phyloP scores from a whole-genome alignment of 2,329 filamentous ascomycete species.

The Colletotrichum lindemuthianum region DNA sequence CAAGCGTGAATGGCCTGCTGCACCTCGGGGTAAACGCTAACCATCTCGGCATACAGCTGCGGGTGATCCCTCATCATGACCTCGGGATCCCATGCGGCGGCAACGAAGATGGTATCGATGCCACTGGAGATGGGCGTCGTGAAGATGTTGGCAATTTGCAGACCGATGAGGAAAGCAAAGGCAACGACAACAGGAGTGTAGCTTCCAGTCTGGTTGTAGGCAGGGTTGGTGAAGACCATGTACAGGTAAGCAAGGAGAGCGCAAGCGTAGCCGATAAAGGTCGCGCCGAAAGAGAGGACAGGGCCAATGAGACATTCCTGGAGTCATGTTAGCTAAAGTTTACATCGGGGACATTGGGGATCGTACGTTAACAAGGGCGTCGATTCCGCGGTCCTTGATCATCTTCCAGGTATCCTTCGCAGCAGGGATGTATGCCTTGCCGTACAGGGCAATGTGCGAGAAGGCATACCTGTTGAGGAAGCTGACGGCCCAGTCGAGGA shows the following conservation, averaged over 20 bases:
- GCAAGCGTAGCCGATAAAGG: constrained; percentile 86
- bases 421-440: constrained; percentile 85
- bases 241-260: constrained; percentile 89
- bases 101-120: constrained; percentile 93
- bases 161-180: constrained; percentile 87
- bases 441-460: constrained; percentile 92
- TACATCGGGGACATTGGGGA: background rate
- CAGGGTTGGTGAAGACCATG: constrained; percentile 80
- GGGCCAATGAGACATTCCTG: constrained; percentile 81
- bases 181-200: constrained; percentile 84
- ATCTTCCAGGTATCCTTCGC: constrained; percentile 92
- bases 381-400: constrained; percentile 92
- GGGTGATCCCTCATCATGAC: constrained; percentile 84
- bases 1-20: constrained; percentile 80
- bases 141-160: constrained; percentile 91
- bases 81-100: constrained; percentile 73
- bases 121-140: constrained; percentile 88
- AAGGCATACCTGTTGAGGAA: constrained; percentile 95
- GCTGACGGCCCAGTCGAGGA: constrained; percentile 86
- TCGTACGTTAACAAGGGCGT: constrained; percentile 80
- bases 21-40: constrained; percentile 84
- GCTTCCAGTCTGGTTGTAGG: constrained; percentile 74
- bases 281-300: constrained; percentile 79
- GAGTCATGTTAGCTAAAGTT: background rate
- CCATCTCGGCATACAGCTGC: constrained; percentile 82